Evolutionary conservation across 2,329 filamentous ascomycete genomes (phyloP), one percentile per base, ranked within the genome.

Genomic region (Neobulgaria alba): DNA sequence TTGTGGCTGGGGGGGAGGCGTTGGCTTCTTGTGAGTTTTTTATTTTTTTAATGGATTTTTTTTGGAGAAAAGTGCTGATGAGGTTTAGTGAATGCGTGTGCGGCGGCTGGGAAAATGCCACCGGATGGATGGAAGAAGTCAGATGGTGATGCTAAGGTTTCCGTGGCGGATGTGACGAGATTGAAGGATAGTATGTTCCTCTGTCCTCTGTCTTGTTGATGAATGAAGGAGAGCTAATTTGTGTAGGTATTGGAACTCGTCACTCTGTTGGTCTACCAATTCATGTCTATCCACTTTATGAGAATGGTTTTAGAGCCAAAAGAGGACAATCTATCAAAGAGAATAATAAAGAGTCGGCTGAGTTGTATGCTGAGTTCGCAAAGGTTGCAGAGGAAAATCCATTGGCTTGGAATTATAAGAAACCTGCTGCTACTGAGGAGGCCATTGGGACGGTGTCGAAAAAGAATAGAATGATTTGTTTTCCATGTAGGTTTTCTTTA

Each of bases 231-330:
- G n/a, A 4, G 3, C 36, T 47, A 16, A 51, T 17, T 29, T 29
- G 44, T n/a, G 19, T 5, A 31, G 74, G 73, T 50, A 53, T 75
- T 10, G 77, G 75, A 1, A 67, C 69, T 2, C 61, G 63, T 2
- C 78, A 83, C 50, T 64, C 63, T 2, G 71, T 83, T 9, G 77
- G 78, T 0, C 65, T 73, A 0, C 78, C 79, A 0, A 78, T 82
- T 9, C 79, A 84, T 21, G 65, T 83, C 0, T 84, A 84, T 50
- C 77, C 79, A 0, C 54, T 84, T 0, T 83, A 80, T 50, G 79
- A 83, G 49, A 81, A 79, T 47, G 74, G 62, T 0, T 77, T 79
- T 39, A 67, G 78, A 21, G 77, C 76, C 0, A 63, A 73, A 47
- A 64, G 68, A 1, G 56, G 62, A 1, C 79, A 83, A 51, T 68